phyloP scores from a whole-genome alignment of 352 stramenopile genomes.

The Blastocystis sp. region DNA sequence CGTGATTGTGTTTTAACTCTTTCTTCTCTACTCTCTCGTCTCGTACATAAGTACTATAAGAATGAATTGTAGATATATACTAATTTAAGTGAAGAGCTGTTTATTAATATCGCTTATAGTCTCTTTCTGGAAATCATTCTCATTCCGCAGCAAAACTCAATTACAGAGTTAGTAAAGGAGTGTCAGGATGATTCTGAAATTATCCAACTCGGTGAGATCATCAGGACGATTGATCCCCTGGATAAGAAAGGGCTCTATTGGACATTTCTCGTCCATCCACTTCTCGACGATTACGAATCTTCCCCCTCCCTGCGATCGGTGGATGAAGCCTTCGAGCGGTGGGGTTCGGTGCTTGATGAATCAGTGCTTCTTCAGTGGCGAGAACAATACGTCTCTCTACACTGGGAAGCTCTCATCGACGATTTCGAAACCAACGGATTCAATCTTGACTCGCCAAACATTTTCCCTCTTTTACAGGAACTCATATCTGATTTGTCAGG shows the following conservation, averaged over 20 bases:
- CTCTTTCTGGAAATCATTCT: slow-evolving; percentile 1
- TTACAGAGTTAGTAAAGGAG: neutral
- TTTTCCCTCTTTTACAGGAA: neutral
- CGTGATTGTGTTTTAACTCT: neutral
- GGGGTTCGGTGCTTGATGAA: neutral
- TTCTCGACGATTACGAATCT: neutral
- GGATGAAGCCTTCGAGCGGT: neutral
- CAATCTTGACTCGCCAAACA: neutral
- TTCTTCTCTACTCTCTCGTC: neutral
- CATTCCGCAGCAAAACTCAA: neutral
- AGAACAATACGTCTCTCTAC: neutral
- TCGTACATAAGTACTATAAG: neutral
- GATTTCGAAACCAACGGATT: neutral
- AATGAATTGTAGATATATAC: neutral
- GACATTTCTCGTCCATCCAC: neutral
- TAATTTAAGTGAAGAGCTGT: neutral
- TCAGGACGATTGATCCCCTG: neutral
- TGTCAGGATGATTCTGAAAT: neutral
- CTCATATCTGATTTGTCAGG: neutral
- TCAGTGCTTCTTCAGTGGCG: neutral
- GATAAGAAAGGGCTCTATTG: neutral
- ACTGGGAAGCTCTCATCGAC: neutral
- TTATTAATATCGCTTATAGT: neutral
- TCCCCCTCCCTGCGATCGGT: neutral
- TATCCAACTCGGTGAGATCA: neutral